Percentiles rank a stretch among this genome's conserved stretches.
Conservation (phyloP, 208 protist species). For the Acanthamoeba sp. region DNA sequence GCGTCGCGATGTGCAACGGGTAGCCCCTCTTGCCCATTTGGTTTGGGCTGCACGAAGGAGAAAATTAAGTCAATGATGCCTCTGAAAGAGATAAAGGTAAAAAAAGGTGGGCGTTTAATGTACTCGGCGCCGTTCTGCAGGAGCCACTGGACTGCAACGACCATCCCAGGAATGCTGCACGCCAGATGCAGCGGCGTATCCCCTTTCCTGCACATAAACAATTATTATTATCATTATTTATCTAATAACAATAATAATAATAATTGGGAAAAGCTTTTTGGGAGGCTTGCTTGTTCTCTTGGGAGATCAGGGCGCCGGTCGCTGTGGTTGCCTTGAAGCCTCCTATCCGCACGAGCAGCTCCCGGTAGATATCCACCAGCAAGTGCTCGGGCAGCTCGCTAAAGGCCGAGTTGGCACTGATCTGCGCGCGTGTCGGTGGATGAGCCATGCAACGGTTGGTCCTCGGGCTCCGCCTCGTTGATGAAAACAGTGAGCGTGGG, state of each 20-base stretch:
- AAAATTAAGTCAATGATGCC: not conserved
- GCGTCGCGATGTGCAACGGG: conserved; percentile 29
- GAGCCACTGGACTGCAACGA: conserved; percentile 9
- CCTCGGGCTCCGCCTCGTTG: too few species aligned
- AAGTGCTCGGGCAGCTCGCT: conserved; percentile 1
- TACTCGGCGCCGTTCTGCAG: conserved; percentile 10
- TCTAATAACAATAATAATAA: too few species aligned
- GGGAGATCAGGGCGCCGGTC: not conserved
- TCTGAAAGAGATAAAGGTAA: too few species aligned
- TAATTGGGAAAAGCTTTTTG: too few species aligned
- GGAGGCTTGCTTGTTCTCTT: not conserved
- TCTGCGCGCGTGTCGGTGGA: not conserved
- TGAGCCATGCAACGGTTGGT: not conserved
- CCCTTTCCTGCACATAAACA: not conserved
- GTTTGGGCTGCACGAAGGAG: not conserved
- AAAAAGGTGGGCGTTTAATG: not conserved
- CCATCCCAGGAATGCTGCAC: conserved; percentile 14
- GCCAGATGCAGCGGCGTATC: not conserved
- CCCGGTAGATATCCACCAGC: conserved; percentile 3
- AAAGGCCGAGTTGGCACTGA: conserved; percentile 13
- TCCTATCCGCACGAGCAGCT: not conserved
- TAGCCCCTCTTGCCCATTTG: not conserved
- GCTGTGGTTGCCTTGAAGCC: not conserved
- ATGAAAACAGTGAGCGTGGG: too few species aligned
- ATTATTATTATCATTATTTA: too few species aligned